A percentile compares a stretch with the other conserved stretches of the same genome.
These are phyloP conservation scores for Dorcoceras hygrometricum DNA, from an alignment of 257 asterid species.

Conservation along the genomic window DNA sequence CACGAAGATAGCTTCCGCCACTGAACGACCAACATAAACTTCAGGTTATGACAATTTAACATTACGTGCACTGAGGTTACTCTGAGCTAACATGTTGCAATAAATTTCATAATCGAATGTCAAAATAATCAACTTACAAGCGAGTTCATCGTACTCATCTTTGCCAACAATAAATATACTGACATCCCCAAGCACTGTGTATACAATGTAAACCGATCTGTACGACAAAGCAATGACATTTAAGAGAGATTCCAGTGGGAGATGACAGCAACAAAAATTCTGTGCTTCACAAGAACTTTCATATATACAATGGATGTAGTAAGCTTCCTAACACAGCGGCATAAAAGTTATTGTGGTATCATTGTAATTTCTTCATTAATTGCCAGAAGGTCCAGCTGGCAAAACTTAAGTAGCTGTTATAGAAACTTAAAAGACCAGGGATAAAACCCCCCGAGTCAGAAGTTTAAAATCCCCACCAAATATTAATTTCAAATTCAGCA, in stretches of 20 bases:
- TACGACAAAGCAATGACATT: slow-evolving; percentile 18
- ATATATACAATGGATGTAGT: not conserved
- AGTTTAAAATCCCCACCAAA: not conserved
- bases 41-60: not conserved
- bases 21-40: slow-evolving; percentile 28
- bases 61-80: no score
- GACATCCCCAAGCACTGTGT: slow-evolving; percentile 91
- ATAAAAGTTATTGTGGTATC: not conserved
- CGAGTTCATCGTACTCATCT: slow-evolving; percentile 95
- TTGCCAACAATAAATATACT: slow-evolving; percentile 88
- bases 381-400: not conserved
- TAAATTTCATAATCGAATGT: not conserved
- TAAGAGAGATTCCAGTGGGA: slow-evolving; percentile 6
- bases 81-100: no score
- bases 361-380: not conserved
- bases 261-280: slow-evolving; percentile 1
- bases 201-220: slow-evolving; percentile 89
- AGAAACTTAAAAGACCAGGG: not conserved
- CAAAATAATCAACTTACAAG: slow-evolving; percentile 52
- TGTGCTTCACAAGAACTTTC: not conserved
- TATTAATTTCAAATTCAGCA: no score
- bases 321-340: not conserved
- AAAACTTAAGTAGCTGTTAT: not conserved
- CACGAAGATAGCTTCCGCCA: slow-evolving; percentile 83
- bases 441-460: no score